A percentile compares a stretch with the other conserved stretches of the same genome.
These are phyloP conservation scores for Thielaviopsis ethacetica DNA, from an alignment of 2,329 filamentous ascomycete species.

Conservation along the genomic window DNA sequence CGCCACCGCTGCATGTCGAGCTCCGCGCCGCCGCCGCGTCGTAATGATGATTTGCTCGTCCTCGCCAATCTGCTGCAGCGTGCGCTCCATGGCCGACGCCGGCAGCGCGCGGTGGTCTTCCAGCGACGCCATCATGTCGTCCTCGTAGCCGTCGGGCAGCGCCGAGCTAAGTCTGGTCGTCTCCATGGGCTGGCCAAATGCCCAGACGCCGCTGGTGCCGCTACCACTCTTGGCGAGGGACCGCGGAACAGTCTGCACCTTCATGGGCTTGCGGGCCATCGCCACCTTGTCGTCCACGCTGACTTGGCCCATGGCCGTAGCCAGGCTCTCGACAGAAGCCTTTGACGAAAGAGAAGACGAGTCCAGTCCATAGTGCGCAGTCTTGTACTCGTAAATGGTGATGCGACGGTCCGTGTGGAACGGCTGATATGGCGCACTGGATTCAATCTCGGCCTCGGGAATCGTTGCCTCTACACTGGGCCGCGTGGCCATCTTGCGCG, in stretches of 20 bases:
- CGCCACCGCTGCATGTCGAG: slow-evolving; percentile 26
- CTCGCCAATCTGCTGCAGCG: slow-evolving; percentile 40
- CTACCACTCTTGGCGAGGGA: not conserved
- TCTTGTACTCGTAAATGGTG: slow-evolving; percentile 50
- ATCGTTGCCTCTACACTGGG: slow-evolving; percentile 45
- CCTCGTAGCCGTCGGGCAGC: slow-evolving; percentile 28
- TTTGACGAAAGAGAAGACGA: not conserved
- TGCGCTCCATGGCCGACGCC: slow-evolving; percentile 46
- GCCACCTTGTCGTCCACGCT: too few species aligned
- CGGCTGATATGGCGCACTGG: slow-evolving; percentile 85
- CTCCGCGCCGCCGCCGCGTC: slow-evolving; percentile 50
- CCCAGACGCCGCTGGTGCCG: slow-evolving; percentile 27
- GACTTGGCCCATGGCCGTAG: too few species aligned
- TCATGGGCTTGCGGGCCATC: too few species aligned
- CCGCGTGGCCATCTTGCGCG: slow-evolving; percentile 18
- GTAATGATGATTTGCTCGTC: slow-evolving; percentile 71
- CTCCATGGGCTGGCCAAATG: slow-evolving; percentile 40
- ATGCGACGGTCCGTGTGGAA: slow-evolving; percentile 87
- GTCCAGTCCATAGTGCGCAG: not conserved
- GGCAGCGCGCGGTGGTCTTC: slow-evolving; percentile 44
- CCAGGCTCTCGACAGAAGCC: too few species aligned
- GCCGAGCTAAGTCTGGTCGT: slow-evolving; percentile 37
- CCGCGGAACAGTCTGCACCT: too few species aligned
- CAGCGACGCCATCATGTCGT: slow-evolving; percentile 33
- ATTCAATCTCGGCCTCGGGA: slow-evolving; percentile 77